Base-by-base conservation (phyloP, 2,329 filamentous ascomycete genomes). In the Penicillium polonicum region DNA sequence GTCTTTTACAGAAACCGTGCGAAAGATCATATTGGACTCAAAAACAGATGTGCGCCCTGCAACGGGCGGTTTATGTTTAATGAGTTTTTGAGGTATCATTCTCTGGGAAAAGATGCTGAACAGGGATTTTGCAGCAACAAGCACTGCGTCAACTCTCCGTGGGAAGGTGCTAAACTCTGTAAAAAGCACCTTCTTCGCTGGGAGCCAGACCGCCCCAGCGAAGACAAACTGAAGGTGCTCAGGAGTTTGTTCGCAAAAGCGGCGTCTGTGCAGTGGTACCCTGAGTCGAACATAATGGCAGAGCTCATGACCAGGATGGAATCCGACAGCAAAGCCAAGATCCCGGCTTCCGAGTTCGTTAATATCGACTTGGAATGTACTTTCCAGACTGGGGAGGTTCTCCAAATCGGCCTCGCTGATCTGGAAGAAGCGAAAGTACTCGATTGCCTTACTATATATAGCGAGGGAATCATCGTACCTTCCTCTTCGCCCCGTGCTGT, bases 1-100 rank as follows among this genome's bases (percentile, higher is more conserved):
- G 12, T 23, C 8, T 13, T 41, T 8, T 23, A 41, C 39, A 31
- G 29, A 12, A 0, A 5, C 0, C 39, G 2, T 2, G 0, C 1
- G 12, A 7, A 0, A 15, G 0, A 23, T 0, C 10, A 15, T 8
- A 3, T 41, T 23, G 39, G 39, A 6, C 19, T 41, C 12, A 41
- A 5, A 23, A 1, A 0, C 12, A 1, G 39, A 41, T 15, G 12
- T 2, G 0, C 38, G 2, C 3, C 39, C 1, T 41, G 39, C 19
- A 15, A 15, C 4, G 12, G 3, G 19, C 5, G 21, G 3, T 41
- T 23, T 0, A 23, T 0, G 3, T 41, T 41, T 2, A 41, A 23
- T 3, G 21, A 9, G 12, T 42, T 5, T 5, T 23, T 42, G 21
- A 23, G 12, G 5, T 0, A 0, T 2, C 3, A 15, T 23, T 15